Conservation (phyloP, 495 filamentous ascomycete genomes). For the Friedmanniomyces simplex region DNA sequence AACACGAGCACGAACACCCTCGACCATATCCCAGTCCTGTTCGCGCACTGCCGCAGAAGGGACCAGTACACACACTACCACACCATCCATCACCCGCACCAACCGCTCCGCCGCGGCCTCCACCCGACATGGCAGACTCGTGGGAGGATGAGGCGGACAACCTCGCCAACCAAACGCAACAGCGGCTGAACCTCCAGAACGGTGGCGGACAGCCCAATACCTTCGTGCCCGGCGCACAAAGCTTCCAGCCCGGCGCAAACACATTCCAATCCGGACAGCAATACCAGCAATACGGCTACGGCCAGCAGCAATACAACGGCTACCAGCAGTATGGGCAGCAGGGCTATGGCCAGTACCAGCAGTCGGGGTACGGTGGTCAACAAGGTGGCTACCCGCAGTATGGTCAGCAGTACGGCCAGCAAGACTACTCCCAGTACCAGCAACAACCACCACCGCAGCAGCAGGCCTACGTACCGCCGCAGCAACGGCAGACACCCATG, state of each 20-base stretch:
- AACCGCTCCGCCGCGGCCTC: neutral
- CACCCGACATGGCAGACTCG: constrained; percentile 33
- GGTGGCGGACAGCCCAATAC: constrained; percentile 36
- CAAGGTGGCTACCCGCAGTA: constrained; percentile 40
- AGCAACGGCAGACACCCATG: constrained; percentile 46
- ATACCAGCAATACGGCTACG: constrained; percentile 46
- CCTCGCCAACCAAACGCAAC: constrained; percentile 67
- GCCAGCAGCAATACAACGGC: constrained; percentile 35
- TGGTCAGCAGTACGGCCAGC: constrained; percentile 42
- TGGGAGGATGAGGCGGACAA: constrained; percentile 96
- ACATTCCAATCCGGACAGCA: constrained; percentile 64
- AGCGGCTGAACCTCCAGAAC: constrained; percentile 61
- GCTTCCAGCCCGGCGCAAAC: constrained; percentile 70
- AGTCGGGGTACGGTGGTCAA: constrained; percentile 30
- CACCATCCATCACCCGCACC: neutral
- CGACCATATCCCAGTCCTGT: neutral
- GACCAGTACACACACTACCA: neutral
- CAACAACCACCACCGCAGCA: constrained; percentile 39
- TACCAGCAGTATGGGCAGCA: constrained; percentile 27
- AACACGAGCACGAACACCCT: neutral
- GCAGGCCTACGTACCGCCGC: constrained; percentile 31
- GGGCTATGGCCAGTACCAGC: constrained; percentile 28
- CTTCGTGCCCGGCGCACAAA: constrained; percentile 66
- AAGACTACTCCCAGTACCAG: constrained; percentile 29
- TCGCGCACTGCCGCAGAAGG: neutral